Percentiles rank a stretch among this genome's conserved stretches.
Conservation (phyloP, 345 rosid species). For the Luvunga scandens region DNA sequence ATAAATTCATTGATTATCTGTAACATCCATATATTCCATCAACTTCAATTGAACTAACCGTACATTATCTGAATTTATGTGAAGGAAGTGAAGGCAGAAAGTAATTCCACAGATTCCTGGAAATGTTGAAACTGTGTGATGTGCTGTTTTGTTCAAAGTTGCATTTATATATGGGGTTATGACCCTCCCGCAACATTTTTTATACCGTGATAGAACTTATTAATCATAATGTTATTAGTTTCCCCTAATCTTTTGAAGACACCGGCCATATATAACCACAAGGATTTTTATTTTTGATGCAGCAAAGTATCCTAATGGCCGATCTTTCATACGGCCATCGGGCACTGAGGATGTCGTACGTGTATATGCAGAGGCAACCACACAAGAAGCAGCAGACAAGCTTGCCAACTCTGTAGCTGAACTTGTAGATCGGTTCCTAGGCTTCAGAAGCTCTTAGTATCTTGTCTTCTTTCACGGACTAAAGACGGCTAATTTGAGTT, state of each 20-base stretch:
- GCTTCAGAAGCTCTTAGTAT: constrained; percentile 24
- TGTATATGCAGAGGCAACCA: constrained; percentile 90
- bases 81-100: background rate
- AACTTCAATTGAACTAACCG: background rate
- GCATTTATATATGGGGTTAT: background rate
- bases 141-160: background rate
- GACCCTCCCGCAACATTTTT: background rate
- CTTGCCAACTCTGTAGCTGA: constrained; percentile 67
- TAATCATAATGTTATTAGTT: background rate
- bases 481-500: background rate
- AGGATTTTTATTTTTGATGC: constrained; percentile 17
- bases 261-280: background rate
- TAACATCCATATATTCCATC: background rate
- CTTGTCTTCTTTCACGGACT: background rate
- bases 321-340: constrained; percentile 83
- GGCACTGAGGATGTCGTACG: constrained; percentile 95
- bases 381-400: constrained; percentile 73
- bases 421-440: constrained; percentile 63
- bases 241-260: background rate
- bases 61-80: background rate
- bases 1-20: background rate
- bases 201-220: background rate
- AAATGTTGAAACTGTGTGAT: background rate
- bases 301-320: constrained; percentile 60
- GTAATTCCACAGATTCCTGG: background rate